These are phyloP conservation scores for Colletotrichum navitas DNA, from an alignment of 2,329 filamentous ascomycete genomes.

Conservation along the genomic window DNA sequence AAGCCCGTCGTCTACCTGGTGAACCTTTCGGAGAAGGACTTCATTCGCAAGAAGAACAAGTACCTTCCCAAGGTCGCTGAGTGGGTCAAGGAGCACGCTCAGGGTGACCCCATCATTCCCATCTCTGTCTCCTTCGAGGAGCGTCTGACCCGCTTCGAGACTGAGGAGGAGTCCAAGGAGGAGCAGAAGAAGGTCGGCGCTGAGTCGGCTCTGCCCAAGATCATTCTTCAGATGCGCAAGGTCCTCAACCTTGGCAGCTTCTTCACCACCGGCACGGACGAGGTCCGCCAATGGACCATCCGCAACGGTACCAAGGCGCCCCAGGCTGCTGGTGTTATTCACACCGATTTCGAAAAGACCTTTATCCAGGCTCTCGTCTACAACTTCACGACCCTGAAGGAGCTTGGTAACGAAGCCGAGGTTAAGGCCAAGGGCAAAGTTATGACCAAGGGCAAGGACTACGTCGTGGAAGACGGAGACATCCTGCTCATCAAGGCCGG, in stretches of 20 bases:
- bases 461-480: slow-evolving; percentile 87
- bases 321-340: slow-evolving; percentile 96
- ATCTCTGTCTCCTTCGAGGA: slow-evolving; percentile 95
- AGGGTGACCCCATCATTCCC: slow-evolving; percentile 91
- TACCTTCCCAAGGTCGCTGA: slow-evolving; percentile 92
- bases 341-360: slow-evolving; percentile 99
- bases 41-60: slow-evolving; percentile 99
- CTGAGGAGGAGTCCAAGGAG: slow-evolving; percentile 80
- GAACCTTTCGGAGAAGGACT: slow-evolving; percentile 97
- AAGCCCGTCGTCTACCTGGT: slow-evolving; percentile 98
- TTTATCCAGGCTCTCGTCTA: slow-evolving; percentile 98
- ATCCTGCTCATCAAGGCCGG: slow-evolving; percentile 91
- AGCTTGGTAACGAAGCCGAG: slow-evolving; percentile 87
- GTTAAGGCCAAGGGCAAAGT: slow-evolving; percentile 96
- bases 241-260: slow-evolving; percentile 91
- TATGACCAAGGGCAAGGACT: slow-evolving; percentile 99
- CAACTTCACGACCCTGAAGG: slow-evolving; percentile 85
- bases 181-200: slow-evolving; percentile 91
- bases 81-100: slow-evolving; percentile 93
- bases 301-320: slow-evolving; percentile 97
- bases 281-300: slow-evolving; percentile 99
- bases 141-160: slow-evolving; percentile 84
- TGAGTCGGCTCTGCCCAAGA: slow-evolving; percentile 91
- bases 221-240: slow-evolving; percentile 93
- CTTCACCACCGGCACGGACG: slow-evolving; percentile 96